Evolutionary conservation across 2,329 filamentous ascomycete species (phyloP).

Genomic region (Periconia digitata): DNA sequence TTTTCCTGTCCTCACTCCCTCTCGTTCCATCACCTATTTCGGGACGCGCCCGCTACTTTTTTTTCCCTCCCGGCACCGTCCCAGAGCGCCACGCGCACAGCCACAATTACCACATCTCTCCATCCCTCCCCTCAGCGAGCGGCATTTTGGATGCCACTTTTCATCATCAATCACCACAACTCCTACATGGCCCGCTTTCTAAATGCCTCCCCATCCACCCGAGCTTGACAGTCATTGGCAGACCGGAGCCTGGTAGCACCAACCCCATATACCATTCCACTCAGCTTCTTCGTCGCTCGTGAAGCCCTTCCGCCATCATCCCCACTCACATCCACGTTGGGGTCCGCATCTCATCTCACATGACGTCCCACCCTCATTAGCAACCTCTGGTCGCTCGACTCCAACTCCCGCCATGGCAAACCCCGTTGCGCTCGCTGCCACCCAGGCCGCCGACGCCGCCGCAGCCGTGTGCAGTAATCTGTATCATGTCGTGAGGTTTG

Average conservation of each 20-base stretch:
- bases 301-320: not conserved
- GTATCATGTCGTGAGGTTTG: slow-evolving; percentile 23
- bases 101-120: not conserved
- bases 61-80: no score
- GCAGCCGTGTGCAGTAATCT: slow-evolving; percentile 24
- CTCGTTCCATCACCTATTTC: no score
- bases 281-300: not conserved
- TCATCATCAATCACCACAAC: not conserved
- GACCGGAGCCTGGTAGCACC: no score
- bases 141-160: not conserved
- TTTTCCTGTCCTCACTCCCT: no score
- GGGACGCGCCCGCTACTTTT: no score
- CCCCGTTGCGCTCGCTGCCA: slow-evolving; percentile 22
- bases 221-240: not conserved
- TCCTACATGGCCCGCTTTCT: not conserved
- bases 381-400: not conserved
- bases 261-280: not conserved
- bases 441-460: slow-evolving; percentile 27
- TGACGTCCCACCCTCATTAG: not conserved
- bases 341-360: not conserved
- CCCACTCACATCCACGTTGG: not conserved
- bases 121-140: not conserved
- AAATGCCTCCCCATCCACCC: not conserved
- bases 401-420: slow-evolving; percentile 23
- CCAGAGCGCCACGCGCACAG: not conserved